Percentiles rank a stretch among this genome's conserved stretches.
These are phyloP conservation scores for Saturnispora quitensis DNA, from an alignment of 805 yeast genomes.

Conservation along the genomic window DNA sequence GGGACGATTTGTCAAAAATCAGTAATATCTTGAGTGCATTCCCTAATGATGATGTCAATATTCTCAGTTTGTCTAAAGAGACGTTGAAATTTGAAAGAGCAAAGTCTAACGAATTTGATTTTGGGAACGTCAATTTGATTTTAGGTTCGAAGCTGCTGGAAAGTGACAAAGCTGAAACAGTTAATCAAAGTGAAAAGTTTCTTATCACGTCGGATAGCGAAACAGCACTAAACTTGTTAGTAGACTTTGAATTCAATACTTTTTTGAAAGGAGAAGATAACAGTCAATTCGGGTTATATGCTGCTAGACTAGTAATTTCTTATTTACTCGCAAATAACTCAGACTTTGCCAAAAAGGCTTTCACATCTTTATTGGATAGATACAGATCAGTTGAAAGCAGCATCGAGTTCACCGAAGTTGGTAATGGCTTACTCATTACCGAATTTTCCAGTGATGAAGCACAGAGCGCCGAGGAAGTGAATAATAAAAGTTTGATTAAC, in stretches of 20 bases:
- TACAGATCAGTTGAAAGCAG: constrained; percentile 18
- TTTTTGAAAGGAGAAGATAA: constrained; percentile 29
- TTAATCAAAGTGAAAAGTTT: constrained; percentile 22
- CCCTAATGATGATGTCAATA: constrained; percentile 47
- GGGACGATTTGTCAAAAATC: constrained; percentile 28
- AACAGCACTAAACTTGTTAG: constrained; percentile 18
- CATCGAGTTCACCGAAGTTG: constrained; percentile 14
- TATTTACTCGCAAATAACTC: constrained; percentile 62
- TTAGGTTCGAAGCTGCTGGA: constrained; percentile 57
- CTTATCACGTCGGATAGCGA: constrained; percentile 20
- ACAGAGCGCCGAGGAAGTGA: constrained; percentile 12
- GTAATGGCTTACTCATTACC: constrained; percentile 20
- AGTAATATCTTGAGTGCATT: constrained; percentile 34
- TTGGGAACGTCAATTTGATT: constrained; percentile 62
- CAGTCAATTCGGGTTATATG: constrained; percentile 17
- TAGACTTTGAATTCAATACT: constrained; percentile 29
- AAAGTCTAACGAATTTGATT: constrained; percentile 53
- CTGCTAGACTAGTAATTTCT: constrained; percentile 58
- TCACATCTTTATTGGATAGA: constrained; percentile 28
- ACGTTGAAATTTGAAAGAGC: constrained; percentile 57
- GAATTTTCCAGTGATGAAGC: constrained; percentile 22
- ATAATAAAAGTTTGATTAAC: constrained; percentile 42
- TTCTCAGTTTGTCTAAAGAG: constrained; percentile 59
- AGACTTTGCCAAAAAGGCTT: constrained; percentile 44
- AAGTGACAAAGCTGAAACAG: constrained; percentile 20